Conservation (phyloP, 202 grass and related monocot species). For the Hordeum pubiflorum region DNA sequence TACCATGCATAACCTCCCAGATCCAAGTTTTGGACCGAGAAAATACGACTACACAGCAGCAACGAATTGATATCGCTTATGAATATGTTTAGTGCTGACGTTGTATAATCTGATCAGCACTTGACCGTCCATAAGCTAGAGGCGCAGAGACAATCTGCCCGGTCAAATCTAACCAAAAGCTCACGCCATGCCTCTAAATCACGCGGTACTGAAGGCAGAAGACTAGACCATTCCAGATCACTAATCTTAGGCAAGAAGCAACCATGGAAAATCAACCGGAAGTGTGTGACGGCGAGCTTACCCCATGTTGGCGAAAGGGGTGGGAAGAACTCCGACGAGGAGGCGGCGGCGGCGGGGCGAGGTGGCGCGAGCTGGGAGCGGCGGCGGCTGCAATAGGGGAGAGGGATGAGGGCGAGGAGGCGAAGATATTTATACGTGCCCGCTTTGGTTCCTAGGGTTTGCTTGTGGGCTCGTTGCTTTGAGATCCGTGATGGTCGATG, state of each 20-base stretch:
- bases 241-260: not conserved
- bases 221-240: not conserved
- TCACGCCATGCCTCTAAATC: not conserved
- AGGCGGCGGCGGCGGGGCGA: not conserved
- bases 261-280: not conserved
- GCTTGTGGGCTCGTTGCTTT: not conserved
- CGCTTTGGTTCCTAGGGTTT: conserved; percentile 35
- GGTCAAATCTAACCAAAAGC: not conserved
- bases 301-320: conserved; percentile 38
- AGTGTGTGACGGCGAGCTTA: not conserved
- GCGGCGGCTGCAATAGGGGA: conserved; percentile 13
- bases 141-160: not conserved
- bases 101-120: conserved; percentile 45
- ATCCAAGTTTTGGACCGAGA: conserved; percentile 17
- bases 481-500: not conserved
- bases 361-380: conserved; percentile 10
- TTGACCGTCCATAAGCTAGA: conserved; percentile 71
- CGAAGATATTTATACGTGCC: conserved; percentile 7
- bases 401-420: not conserved
- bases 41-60: conserved; percentile 23
- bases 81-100: conserved; percentile 68
- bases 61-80: conserved; percentile 68
- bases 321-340: conserved; percentile 10
- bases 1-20: conserved; percentile 33
- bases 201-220: not conserved